phyloP scores from a whole-genome alignment of 148 eudicot species.

The Beta vulgaris region DNA sequence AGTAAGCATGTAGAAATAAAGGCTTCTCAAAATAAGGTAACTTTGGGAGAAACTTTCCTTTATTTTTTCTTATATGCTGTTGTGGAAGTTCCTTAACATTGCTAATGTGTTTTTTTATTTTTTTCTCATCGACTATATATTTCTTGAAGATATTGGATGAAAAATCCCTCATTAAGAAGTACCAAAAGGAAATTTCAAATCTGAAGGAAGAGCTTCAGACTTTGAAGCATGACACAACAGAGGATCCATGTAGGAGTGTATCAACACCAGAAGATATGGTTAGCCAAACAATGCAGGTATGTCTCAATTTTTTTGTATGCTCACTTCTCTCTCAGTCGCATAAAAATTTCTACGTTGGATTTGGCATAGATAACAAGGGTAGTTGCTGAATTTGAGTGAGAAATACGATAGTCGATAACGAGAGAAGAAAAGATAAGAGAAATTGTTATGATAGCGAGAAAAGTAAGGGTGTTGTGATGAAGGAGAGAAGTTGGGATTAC shows the following conservation, averaged over 20 bases:
- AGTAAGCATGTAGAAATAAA: slow-evolving; percentile 74
- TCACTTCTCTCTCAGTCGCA: background rate
- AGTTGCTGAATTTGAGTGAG: no score
- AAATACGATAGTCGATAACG: no score
- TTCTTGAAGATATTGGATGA: slow-evolving; percentile 33
- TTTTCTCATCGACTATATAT: slow-evolving; percentile 3
- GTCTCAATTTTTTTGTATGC: background rate
- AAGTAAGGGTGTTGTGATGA: no score
- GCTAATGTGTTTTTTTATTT: slow-evolving; percentile 8
- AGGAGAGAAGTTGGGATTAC: no score
- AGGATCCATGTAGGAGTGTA: slow-evolving; percentile 9
- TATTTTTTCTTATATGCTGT: background rate
- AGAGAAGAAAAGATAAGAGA: no score
- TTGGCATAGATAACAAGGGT: no score
- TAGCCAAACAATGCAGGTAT: slow-evolving; percentile 23
- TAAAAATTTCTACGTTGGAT: no score
- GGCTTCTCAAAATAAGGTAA: slow-evolving; percentile 73
- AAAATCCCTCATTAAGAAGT: slow-evolving; percentile 35
- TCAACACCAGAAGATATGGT: slow-evolving; percentile 20
- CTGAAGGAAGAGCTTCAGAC: slow-evolving; percentile 33
- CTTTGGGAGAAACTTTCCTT: background rate
- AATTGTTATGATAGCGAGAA: no score
- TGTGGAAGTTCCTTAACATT: background rate
- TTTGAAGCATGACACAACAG: slow-evolving; percentile 15
- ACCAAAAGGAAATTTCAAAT: slow-evolving; percentile 32